Conservation (phyloP, 169 alveolate genomes). For the Eimeria brunetti region DNA sequence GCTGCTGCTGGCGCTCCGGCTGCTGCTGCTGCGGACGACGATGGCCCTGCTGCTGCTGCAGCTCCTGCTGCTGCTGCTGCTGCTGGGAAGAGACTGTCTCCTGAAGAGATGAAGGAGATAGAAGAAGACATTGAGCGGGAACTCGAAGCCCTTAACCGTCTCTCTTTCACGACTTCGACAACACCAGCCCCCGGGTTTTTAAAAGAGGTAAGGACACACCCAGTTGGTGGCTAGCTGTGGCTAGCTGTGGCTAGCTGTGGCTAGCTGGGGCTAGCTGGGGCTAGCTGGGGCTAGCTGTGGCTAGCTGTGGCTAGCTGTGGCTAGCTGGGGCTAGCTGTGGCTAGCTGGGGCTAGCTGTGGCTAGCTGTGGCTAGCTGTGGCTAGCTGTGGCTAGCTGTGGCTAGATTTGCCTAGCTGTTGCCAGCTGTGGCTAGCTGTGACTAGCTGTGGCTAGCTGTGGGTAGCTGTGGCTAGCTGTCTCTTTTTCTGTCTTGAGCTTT, state of each 20-base stretch:
- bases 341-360: slow-evolving; percentile 84
- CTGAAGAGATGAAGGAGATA: not conserved
- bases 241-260: not conserved
- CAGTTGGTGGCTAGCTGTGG: not conserved
- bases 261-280: not conserved
- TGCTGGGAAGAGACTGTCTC: not conserved
- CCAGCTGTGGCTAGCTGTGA: slow-evolving; percentile 79
- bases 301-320: slow-evolving; percentile 43
- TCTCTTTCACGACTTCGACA: not conserved
- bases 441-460: not conserved
- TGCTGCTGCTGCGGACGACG: not conserved
- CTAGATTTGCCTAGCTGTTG: too few relatives aligned
- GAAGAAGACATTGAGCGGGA: not conserved
- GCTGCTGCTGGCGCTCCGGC: not conserved
- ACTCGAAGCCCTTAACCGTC: not conserved
- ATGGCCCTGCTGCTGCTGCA: not conserved
- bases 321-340: slow-evolving; percentile 63
- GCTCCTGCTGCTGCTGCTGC: not conserved
- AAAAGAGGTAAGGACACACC: not conserved
- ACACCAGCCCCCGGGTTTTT: not conserved
- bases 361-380: slow-evolving; percentile 32
- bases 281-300: too few relatives aligned
- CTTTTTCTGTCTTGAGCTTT: too few relatives aligned
- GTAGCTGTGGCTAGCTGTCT: not conserved
- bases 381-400: not conserved